Evolutionary conservation across 2,329 filamentous ascomycete genomes (phyloP).

Genomic region (Davidsoniella eucalypti): DNA sequence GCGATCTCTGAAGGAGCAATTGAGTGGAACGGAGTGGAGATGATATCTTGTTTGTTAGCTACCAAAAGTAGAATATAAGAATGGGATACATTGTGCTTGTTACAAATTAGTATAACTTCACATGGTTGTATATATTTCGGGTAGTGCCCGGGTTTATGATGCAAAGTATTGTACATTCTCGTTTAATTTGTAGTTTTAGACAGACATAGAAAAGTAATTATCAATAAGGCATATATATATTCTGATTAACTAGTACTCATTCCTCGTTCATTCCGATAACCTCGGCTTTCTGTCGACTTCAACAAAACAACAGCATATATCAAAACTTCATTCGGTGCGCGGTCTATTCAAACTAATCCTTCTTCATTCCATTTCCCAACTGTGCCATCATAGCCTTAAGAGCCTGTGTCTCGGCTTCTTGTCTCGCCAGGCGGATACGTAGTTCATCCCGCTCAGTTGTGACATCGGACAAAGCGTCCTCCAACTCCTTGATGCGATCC

Average conservation of each 20-base stretch:
- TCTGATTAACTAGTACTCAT: not conserved
- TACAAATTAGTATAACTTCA: too few species aligned
- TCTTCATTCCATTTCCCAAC: slow-evolving; percentile 3
- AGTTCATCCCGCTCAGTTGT: slow-evolving; percentile 47
- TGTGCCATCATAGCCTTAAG: slow-evolving; percentile 32
- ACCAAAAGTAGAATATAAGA: not conserved
- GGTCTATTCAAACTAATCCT: not conserved
- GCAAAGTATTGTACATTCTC: not conserved
- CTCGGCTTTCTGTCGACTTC: not conserved
- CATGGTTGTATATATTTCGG: too few species aligned
- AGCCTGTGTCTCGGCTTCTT: slow-evolving; percentile 48
- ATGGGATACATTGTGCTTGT: too few species aligned
- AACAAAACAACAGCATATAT: not conserved
- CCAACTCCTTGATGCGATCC: slow-evolving; percentile 46
- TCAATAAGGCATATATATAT: not conserved
- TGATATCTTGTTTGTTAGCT: not conserved
- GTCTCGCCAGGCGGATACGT: slow-evolving; percentile 42
- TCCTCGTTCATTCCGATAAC: not conserved
- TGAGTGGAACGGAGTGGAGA: not conserved
- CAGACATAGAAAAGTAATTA: not conserved
- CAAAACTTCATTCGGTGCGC: not conserved
- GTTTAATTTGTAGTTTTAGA: not conserved
- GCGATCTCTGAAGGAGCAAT: not conserved
- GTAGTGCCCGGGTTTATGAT: too few species aligned
- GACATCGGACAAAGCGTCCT: slow-evolving; percentile 40